phyloP scores from a whole-genome alignment of 192 early-diverging fungal genomes.

The Coemansia furcata region DNA sequence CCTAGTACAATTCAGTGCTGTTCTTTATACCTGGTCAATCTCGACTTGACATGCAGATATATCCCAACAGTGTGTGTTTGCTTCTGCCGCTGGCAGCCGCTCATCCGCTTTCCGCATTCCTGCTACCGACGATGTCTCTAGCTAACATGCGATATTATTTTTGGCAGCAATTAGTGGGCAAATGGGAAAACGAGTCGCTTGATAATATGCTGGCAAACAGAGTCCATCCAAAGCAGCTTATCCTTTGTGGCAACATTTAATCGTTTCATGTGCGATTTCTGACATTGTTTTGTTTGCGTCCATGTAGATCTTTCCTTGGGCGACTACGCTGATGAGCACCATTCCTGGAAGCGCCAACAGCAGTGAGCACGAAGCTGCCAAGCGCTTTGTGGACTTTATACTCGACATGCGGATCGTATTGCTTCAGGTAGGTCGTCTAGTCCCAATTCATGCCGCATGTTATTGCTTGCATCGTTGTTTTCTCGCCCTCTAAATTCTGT shows the following conservation, averaged over 20 bases:
- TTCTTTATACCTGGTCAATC: neutral
- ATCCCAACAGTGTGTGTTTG: neutral
- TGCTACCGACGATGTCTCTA: too few relatives aligned
- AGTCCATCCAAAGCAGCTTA: too few relatives aligned
- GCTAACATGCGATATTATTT: too few relatives aligned
- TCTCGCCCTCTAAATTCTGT: neutral
- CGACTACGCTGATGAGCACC: slow-evolving; percentile 27
- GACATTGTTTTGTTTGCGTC: neutral
- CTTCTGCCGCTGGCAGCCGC: too few relatives aligned
- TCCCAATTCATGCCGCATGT: neutral
- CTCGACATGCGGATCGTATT: slow-evolving; percentile 49
- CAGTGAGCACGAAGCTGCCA: slow-evolving; percentile 31
- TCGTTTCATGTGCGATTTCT: neutral
- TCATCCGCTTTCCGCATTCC: neutral
- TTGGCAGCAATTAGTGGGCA: too few relatives aligned
- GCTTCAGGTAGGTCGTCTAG: slow-evolving; percentile 38
- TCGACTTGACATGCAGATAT: neutral
- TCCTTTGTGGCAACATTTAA: neutral
- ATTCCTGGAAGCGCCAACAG: slow-evolving; percentile 20
- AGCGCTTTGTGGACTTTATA: slow-evolving; percentile 48
- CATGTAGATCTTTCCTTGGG: slow-evolving; percentile 54
- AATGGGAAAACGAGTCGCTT: too few relatives aligned
- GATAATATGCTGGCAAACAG: too few relatives aligned
- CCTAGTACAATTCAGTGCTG: neutral
- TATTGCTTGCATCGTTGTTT: neutral